Conservation (phyloP, 2,329 filamentous ascomycete genomes). For the Neonectria magnoliae region DNA sequence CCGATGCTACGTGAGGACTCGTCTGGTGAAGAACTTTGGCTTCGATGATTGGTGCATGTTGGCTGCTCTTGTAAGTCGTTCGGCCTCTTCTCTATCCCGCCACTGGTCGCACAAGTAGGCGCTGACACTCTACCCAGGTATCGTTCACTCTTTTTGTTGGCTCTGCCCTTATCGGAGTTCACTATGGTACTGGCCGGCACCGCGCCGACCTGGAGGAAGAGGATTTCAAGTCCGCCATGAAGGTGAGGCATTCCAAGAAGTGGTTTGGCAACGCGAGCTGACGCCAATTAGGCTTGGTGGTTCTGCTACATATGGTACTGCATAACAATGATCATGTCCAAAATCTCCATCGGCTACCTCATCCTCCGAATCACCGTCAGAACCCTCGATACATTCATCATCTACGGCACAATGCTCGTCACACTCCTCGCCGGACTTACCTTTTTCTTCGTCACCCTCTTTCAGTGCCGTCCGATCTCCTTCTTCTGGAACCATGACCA, state of each 20-base stretch:
- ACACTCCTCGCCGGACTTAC: constrained; percentile 50
- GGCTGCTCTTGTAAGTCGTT: constrained; percentile 44
- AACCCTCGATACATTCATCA: constrained; percentile 47
- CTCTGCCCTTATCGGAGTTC: constrained; percentile 49
- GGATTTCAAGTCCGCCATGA: constrained; percentile 46
- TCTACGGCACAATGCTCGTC: constrained; percentile 48
- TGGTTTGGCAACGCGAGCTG: background rate
- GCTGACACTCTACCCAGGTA: constrained; percentile 32
- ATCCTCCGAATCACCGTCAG: constrained; percentile 53
- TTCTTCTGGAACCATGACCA: constrained; percentile 53
- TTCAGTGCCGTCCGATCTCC: constrained; percentile 53
- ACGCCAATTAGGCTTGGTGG: constrained; percentile 47
- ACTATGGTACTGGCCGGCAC: constrained; percentile 54
- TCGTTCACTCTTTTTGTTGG: constrained; percentile 50
- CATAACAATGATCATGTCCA: constrained; percentile 50
- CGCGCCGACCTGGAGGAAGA: constrained; percentile 42
- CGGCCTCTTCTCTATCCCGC: no score
- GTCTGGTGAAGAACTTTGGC: constrained; percentile 51
- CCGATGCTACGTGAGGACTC: constrained; percentile 48
- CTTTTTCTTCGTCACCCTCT: constrained; percentile 54
- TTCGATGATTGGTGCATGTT: constrained; percentile 53
- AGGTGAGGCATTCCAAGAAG: constrained; percentile 37
- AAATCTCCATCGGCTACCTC: constrained; percentile 56
- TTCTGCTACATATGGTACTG: constrained; percentile 52
- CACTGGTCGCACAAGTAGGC: background rate